These are phyloP conservation scores for Amoeboaphelidium protococcarum DNA, from an alignment of 371 early-diverging fungal genomes.

Conservation along the genomic window DNA sequence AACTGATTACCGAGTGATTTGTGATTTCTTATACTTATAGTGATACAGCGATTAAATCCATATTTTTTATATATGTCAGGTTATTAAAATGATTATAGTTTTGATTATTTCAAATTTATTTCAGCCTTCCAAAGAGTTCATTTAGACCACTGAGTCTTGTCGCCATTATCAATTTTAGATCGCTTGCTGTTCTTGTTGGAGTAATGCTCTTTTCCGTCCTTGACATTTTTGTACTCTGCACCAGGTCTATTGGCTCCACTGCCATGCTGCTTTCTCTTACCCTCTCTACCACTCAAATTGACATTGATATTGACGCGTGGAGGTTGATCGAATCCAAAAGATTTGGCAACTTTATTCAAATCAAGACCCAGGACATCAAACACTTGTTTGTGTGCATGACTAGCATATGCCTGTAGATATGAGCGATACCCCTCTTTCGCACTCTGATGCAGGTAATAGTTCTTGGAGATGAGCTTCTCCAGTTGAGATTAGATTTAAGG, in stretches of 20 bases:
- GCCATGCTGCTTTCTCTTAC: not conserved
- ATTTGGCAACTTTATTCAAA: slow-evolving; percentile 65
- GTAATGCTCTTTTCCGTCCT: not conserved
- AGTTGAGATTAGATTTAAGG: slow-evolving; percentile 86
- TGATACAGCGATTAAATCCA: not conserved
- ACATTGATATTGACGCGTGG: slow-evolving; percentile 78
- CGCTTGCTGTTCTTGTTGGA: not conserved
- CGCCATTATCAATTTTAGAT: no score
- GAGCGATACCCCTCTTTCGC: slow-evolving; percentile 92
- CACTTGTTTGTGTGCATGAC: slow-evolving; percentile 78
- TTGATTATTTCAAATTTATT: no score
- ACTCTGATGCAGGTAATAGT: slow-evolving; percentile 92
- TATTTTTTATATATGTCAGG: not conserved
- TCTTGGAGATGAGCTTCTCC: slow-evolving; percentile 83
- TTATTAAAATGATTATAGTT: not conserved
- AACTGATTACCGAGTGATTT: slow-evolving; percentile 38
- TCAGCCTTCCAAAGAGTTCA: no score
- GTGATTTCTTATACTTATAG: not conserved
- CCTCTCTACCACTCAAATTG: slow-evolving; percentile 13
- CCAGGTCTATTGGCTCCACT: not conserved
- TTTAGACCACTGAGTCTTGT: no score
- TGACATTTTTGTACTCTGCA: not conserved
- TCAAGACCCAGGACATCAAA: slow-evolving; percentile 81
- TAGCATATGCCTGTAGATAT: slow-evolving; percentile 90
- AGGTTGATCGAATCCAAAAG: slow-evolving; percentile 87